Percentiles rank a stretch among this genome's conserved stretches.
Evolutionary conservation across 2,329 filamentous ascomycete species (phyloP).

Genomic region (Phialocephala sp.): DNA sequence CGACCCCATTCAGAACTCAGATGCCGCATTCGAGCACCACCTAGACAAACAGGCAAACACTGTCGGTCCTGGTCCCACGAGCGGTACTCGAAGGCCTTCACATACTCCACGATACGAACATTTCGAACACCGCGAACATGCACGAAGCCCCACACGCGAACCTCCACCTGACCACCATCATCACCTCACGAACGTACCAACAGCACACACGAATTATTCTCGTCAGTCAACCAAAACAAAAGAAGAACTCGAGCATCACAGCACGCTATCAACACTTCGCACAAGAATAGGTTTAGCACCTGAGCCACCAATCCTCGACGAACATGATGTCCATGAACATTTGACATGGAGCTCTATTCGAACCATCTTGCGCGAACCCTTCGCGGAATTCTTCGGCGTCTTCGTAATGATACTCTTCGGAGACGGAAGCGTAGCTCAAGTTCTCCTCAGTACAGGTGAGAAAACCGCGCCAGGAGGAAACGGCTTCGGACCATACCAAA

Average conservation of each 20-base stretch:
- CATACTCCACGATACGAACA: slow-evolving; percentile 22
- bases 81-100: slow-evolving; percentile 19
- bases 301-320: slow-evolving; percentile 34
- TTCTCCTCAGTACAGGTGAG: slow-evolving; percentile 56
- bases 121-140: slow-evolving; percentile 27
- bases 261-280: slow-evolving; percentile 27
- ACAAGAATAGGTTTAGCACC: slow-evolving; percentile 31
- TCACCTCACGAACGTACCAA: slow-evolving; percentile 11
- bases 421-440: slow-evolving; percentile 74
- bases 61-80: slow-evolving; percentile 26
- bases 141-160: slow-evolving; percentile 18
- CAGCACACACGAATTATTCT: not conserved
- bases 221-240: slow-evolving; percentile 15
- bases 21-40: slow-evolving; percentile 25
- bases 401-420: slow-evolving; percentile 74
- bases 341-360: slow-evolving; percentile 61
- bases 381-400: slow-evolving; percentile 72
- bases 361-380: slow-evolving; percentile 58
- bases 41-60: slow-evolving; percentile 26
- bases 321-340: slow-evolving; percentile 38
- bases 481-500: slow-evolving; percentile 39
- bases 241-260: slow-evolving; percentile 24
- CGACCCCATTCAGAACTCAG: slow-evolving; percentile 31
- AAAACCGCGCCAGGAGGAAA: slow-evolving; percentile 31
- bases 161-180: not conserved